Evolutionary conservation across 192 early-diverging fungal genomes (phyloP).

Genomic region (Geranomyces michiganensis): DNA sequence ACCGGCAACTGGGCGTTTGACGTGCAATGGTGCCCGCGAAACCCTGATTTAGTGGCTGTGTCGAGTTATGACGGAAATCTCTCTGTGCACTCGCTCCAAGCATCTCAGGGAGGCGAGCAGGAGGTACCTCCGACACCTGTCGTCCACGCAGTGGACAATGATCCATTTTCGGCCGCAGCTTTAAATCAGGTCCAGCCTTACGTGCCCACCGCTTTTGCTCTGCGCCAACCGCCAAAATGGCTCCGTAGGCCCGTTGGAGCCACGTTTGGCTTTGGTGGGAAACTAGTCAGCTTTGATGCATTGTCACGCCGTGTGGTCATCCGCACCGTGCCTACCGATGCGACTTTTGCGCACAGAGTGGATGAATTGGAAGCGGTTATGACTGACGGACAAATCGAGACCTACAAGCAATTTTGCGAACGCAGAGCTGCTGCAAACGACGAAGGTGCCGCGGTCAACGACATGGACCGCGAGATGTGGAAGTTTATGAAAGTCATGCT

Average conservation of each 20-base stretch:
- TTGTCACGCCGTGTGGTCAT: conserved; percentile 55
- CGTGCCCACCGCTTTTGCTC: conserved; percentile 33
- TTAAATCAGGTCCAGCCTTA: conserved; percentile 28
- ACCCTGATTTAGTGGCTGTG: conserved; percentile 87
- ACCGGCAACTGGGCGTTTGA: conserved; percentile 95
- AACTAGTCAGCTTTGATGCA: conserved; percentile 77
- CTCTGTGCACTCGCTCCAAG: conserved; percentile 80
- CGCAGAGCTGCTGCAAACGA: conserved; percentile 26
- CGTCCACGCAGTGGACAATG: conserved; percentile 49
- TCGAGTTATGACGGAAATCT: conserved; percentile 95
- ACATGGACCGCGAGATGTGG: conserved; percentile 65
- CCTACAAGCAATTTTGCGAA: conserved; percentile 45
- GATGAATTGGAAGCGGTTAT: conserved; percentile 74
- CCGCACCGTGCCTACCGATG: conserved; percentile 70
- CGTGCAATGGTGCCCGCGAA: conserved; percentile 91
- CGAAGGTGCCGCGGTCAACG: conserved; percentile 27
- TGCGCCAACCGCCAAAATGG: conserved; percentile 90
- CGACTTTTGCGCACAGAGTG: conserved; percentile 68
- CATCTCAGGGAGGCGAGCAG: conserved; percentile 15
- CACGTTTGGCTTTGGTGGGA: conserved; percentile 88
- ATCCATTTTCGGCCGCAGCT: conserved; percentile 71
- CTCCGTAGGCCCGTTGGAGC: conserved; percentile 84
- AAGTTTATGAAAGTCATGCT: conserved; percentile 83
- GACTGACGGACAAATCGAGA: conserved; percentile 39
- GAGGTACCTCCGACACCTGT: conserved; percentile 37